These are phyloP conservation scores for Candida chilensis DNA, from an alignment of 805 yeast genomes.

Conservation along the genomic window DNA sequence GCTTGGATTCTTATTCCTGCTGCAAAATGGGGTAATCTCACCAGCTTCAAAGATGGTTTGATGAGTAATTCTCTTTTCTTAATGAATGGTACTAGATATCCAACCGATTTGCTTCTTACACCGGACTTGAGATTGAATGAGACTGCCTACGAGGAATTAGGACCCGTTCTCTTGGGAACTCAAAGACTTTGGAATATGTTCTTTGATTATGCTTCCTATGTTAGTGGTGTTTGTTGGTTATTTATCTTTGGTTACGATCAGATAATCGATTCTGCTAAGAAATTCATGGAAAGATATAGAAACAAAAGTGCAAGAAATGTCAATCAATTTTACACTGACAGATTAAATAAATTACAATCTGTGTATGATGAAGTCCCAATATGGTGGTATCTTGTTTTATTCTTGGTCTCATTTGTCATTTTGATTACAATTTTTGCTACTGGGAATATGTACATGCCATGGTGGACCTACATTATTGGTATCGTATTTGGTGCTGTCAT, in stretches of 20 bases:
- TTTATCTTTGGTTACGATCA: no score
- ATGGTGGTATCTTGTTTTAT: slow-evolving; percentile 29
- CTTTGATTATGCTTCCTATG: slow-evolving; percentile 43
- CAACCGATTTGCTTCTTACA: slow-evolving; percentile 29
- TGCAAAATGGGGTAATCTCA: slow-evolving; percentile 32
- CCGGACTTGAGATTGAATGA: slow-evolving; percentile 26
- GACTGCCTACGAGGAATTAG: slow-evolving; percentile 34
- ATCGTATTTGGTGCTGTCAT: slow-evolving; percentile 32
- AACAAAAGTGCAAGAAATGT: slow-evolving; percentile 1
- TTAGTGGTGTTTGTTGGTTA: slow-evolving; percentile 39
- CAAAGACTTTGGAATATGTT: slow-evolving; percentile 43
- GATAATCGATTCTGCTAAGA: no score
- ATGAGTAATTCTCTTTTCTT: slow-evolving; percentile 37
- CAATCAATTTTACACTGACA: slow-evolving; percentile 22
- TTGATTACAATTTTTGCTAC: slow-evolving; percentile 21
- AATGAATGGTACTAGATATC: slow-evolving; percentile 27
- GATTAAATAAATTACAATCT: slow-evolving; percentile 30
- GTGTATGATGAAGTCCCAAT: slow-evolving; percentile 30
- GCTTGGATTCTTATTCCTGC: slow-evolving; percentile 41
- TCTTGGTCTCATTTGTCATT: slow-evolving; percentile 21
- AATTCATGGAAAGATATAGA: slow-evolving; percentile 1
- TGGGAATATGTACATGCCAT: slow-evolving; percentile 18
- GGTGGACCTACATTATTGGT: slow-evolving; percentile 33
- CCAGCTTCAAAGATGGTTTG: slow-evolving; percentile 22
- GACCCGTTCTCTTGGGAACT: slow-evolving; percentile 37